Conservation (phyloP, 495 filamentous ascomycete genomes). For the Evernia prunastri region DNA sequence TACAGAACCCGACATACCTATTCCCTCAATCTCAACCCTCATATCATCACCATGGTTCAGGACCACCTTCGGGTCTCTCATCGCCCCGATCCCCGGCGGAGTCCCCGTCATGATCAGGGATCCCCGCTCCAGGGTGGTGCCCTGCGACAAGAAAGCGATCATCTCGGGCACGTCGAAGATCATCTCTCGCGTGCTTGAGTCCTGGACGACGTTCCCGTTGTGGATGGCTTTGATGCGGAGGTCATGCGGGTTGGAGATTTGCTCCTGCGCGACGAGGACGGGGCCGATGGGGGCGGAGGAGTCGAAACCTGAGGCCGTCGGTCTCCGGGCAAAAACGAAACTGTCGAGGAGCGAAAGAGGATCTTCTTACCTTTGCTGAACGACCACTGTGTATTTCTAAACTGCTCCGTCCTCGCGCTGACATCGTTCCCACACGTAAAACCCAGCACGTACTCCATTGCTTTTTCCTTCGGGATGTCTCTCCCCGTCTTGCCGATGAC, state of each 20-base stretch:
- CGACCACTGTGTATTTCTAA: conserved; percentile 35
- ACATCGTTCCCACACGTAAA: conserved; percentile 41
- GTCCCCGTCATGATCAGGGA: conserved; percentile 82
- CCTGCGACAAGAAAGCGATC: conserved; percentile 65
- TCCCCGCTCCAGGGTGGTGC: conserved; percentile 67
- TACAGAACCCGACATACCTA: conserved; percentile 31
- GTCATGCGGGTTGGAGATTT: conserved; percentile 33
- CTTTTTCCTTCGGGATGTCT: conserved; percentile 38
- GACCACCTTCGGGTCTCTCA: conserved; percentile 50
- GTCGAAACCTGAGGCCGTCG: conserved; percentile 7
- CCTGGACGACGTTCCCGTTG: conserved; percentile 66
- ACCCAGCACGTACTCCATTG: conserved; percentile 39
- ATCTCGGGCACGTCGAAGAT: conserved; percentile 69
- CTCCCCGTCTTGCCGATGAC: conserved; percentile 37
- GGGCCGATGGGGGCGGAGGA: conserved; percentile 28
- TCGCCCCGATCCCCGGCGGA: conserved; percentile 40
- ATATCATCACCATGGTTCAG: conserved; percentile 56
- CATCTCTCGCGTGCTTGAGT: conserved; percentile 68
- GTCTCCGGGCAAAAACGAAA: background rate
- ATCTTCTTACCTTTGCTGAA: conserved; percentile 37
- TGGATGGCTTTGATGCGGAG: conserved; percentile 29
- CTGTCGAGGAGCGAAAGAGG: background rate
- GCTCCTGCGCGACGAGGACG: conserved; percentile 34
- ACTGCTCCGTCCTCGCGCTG: conserved; percentile 34
- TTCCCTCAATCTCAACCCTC: conserved; percentile 46